Conservation (phyloP, 148 eudicot species). For the Silene conica region DNA sequence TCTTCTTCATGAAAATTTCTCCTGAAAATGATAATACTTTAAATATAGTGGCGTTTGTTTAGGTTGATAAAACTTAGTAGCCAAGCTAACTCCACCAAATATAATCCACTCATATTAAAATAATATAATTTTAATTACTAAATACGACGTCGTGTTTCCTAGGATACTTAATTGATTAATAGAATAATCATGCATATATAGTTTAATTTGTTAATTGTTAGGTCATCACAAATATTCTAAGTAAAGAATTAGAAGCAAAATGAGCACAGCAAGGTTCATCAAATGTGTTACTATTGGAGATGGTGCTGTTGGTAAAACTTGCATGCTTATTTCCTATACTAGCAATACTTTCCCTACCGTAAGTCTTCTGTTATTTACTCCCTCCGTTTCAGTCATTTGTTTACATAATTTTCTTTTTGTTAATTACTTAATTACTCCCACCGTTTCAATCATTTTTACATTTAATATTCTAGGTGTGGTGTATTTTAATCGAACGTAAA, state of each 20-base stretch:
- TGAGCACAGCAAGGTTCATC: conserved; percentile 28
- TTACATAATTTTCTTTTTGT: too few species aligned
- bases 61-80: conserved; percentile 17
- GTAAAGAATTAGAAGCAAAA: neutral
- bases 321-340: conserved; percentile 32
- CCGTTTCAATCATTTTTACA: too few species aligned
- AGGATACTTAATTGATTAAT: neutral
- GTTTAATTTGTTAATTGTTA: neutral
- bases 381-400: too few species aligned
- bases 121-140: too few species aligned
- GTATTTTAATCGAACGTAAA: too few species aligned
- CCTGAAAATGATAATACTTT: neutral
- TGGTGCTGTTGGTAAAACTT: conserved; percentile 35
- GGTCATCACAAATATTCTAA: neutral
- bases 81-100: conserved; percentile 24
- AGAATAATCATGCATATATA: neutral
- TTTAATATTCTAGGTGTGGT: too few species aligned
- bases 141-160: neutral
- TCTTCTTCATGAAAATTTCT: neutral
- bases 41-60: conserved; percentile 25
- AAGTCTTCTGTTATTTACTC: too few species aligned
- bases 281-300: conserved; percentile 37
- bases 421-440: too few species aligned
- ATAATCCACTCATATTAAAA: neutral
- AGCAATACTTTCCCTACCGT: conserved; percentile 35